Evolutionary conservation across 75 land plant species (phyloP).

Genomic region (Pinus albicaulis): DNA sequence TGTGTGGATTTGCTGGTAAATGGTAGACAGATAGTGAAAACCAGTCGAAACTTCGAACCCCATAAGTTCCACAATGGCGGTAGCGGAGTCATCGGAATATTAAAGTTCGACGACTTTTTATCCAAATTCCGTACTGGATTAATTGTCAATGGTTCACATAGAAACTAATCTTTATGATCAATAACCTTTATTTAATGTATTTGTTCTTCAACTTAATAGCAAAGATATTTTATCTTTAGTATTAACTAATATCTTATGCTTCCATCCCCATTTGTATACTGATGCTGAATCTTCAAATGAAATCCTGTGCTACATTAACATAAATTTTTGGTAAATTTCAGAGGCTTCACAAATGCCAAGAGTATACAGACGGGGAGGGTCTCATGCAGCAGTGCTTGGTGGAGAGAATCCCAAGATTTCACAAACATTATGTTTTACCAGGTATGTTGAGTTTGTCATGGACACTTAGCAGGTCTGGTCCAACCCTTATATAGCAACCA

Average conservation of each 20-base stretch:
- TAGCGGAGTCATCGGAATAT: neutral
- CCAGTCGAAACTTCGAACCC: neutral
- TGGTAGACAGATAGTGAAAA: neutral
- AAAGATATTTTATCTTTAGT: neutral
- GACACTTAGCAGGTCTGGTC: neutral
- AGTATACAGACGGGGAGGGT: slow-evolving; percentile 53
- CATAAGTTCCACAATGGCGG: neutral
- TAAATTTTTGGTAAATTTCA: slow-evolving; percentile 9
- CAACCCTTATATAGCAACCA: neutral
- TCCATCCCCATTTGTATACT: neutral
- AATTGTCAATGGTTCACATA: neutral
- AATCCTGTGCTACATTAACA: neutral
- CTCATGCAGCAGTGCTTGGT: slow-evolving; percentile 59
- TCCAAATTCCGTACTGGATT: neutral
- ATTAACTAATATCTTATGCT: neutral
- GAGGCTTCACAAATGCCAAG: slow-evolving; percentile 61
- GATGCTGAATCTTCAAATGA: neutral
- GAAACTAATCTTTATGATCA: neutral
- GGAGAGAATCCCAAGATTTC: slow-evolving; percentile 50
- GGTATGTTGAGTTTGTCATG: slow-evolving; percentile 20
- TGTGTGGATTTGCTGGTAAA: neutral
- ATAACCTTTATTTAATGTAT: neutral
- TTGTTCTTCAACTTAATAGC: neutral
- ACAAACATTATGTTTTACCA: slow-evolving; percentile 75
- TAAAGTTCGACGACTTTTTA: neutral